These are phyloP conservation scores for Neonectria hederae DNA, from an alignment of 2,329 filamentous ascomycete genomes.

Conservation along the genomic window DNA sequence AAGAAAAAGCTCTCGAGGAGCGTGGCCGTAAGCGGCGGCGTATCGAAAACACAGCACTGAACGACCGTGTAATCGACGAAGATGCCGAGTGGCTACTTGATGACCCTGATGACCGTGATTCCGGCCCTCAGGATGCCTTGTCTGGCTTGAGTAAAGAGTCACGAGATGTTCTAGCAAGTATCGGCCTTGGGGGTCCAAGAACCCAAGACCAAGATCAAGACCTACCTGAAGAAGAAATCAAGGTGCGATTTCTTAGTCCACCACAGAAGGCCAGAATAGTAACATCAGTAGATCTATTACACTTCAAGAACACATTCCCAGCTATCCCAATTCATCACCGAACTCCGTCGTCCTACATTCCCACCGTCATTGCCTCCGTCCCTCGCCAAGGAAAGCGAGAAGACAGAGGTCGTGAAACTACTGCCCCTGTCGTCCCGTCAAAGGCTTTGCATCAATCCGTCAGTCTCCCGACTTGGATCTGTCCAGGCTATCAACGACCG, in stretches of 20 bases:
- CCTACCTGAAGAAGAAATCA: conserved; percentile 71
- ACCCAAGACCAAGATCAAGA: conserved; percentile 52
- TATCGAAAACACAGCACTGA: conserved; percentile 46
- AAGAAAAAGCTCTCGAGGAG: conserved; percentile 66
- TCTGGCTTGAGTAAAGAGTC: conserved; percentile 78
- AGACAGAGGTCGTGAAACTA: conserved; percentile 71
- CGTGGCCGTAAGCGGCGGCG: conserved; percentile 58
- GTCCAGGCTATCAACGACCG: conserved; percentile 90
- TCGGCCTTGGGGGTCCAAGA: conserved; percentile 57
- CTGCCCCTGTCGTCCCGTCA: conserved; percentile 87
- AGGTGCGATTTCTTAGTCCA: conserved; percentile 55
- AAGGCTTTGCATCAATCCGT: conserved; percentile 87
- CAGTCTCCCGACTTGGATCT: conserved; percentile 75
- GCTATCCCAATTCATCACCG: conserved; percentile 85
- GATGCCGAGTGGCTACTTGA: conserved; percentile 80
- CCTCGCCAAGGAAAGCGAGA: conserved; percentile 42
- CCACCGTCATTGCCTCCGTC: conserved; percentile 72
- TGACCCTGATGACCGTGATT: conserved; percentile 66
- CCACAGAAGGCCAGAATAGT: conserved; percentile 36
- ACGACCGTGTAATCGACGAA: conserved; percentile 53
- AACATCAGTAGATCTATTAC: conserved; percentile 75
- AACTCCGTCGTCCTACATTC: conserved; percentile 80
- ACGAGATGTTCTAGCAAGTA: conserved; percentile 74
- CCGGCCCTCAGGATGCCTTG: conserved; percentile 50
- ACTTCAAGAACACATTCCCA: conserved; percentile 95